phyloP scores from a whole-genome alignment of 2,329 filamentous ascomycete genomes.

The Cordyceps farinosa region DNA sequence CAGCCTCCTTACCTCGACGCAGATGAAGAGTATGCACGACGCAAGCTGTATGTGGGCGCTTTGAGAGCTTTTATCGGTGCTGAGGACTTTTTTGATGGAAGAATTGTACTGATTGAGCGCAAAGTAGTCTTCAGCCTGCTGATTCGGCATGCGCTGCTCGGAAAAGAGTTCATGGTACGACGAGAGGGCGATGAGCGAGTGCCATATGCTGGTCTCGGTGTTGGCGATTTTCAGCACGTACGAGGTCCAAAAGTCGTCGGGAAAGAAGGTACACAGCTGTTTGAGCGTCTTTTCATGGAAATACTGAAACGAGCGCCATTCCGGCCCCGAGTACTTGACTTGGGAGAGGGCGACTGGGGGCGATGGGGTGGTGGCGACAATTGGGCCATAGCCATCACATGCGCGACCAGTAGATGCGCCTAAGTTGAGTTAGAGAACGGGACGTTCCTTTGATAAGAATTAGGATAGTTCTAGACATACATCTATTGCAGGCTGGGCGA shows the following conservation, averaged over 20 bases:
- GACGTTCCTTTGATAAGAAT: no score
- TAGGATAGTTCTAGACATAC: background rate
- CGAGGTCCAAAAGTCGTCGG: conserved; percentile 17
- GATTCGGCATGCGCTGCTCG: conserved; percentile 3
- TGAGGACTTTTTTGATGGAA: conserved; percentile 10
- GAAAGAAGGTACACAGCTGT: conserved; percentile 15
- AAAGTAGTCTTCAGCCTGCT: conserved; percentile 6
- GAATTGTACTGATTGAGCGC: conserved; percentile 17
- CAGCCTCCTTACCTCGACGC: conserved; percentile 9
- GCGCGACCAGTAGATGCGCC: conserved; percentile 17
- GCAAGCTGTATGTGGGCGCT: conserved; percentile 15
- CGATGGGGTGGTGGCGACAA: background rate
- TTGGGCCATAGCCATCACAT: conserved; percentile 15
- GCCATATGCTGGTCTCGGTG: conserved; percentile 17
- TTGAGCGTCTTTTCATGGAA: conserved; percentile 17
- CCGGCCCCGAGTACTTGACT: background rate
- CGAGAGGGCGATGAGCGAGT: conserved; percentile 17
- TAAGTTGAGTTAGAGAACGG: background rate
- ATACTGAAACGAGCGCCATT: conserved; percentile 18
- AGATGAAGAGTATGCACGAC: conserved; percentile 18
- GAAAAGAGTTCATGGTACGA: conserved; percentile 17
- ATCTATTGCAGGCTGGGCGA: conserved; percentile 16
- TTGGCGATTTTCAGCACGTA: conserved; percentile 17
- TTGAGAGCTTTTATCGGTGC: background rate
- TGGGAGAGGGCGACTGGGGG: background rate